Conservation (phyloP, 2,329 filamentous ascomycete species). For the Didymosphaeria variabile region DNA sequence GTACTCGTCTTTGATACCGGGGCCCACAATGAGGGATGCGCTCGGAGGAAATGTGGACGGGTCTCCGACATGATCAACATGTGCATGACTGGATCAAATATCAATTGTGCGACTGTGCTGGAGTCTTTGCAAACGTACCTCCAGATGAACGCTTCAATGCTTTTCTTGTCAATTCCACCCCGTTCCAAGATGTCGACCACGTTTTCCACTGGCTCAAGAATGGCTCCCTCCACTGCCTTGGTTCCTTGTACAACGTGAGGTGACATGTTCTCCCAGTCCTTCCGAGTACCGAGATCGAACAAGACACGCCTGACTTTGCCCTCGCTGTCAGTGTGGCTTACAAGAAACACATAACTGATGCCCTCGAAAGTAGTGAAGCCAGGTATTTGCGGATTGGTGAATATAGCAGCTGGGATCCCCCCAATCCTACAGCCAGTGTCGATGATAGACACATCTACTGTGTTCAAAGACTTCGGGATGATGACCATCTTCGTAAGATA, state of each 20-base stretch:
- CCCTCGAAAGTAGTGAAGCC: slow-evolving; percentile 19
- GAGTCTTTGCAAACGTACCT: no score
- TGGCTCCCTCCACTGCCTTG: no score
- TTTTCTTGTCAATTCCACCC: no score
- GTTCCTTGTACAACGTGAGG: neutral
- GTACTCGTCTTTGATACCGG: slow-evolving; percentile 58
- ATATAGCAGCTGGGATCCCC: neutral
- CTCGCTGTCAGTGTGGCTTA: slow-evolving; percentile 54
- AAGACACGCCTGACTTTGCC: slow-evolving; percentile 46
- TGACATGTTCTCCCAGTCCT: slow-evolving; percentile 55
- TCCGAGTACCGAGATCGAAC: slow-evolving; percentile 59
- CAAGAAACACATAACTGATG: slow-evolving; percentile 58
- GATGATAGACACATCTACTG: neutral
- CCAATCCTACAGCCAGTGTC: neutral
- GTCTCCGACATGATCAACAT: slow-evolving; percentile 63
- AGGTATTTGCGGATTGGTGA: neutral
- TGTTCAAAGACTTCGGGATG: neutral
- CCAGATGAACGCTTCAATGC: no score
- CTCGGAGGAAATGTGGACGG: slow-evolving; percentile 54
- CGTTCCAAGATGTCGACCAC: no score
- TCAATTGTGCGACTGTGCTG: no score
- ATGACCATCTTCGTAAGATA: no score
- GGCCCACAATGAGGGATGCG: slow-evolving; percentile 62
- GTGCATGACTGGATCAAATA: slow-evolving; percentile 45
- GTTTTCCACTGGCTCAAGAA: no score